phyloP scores from a whole-genome alignment of 352 stramenopile genomes.

The Globisporangium cederbergense region DNA sequence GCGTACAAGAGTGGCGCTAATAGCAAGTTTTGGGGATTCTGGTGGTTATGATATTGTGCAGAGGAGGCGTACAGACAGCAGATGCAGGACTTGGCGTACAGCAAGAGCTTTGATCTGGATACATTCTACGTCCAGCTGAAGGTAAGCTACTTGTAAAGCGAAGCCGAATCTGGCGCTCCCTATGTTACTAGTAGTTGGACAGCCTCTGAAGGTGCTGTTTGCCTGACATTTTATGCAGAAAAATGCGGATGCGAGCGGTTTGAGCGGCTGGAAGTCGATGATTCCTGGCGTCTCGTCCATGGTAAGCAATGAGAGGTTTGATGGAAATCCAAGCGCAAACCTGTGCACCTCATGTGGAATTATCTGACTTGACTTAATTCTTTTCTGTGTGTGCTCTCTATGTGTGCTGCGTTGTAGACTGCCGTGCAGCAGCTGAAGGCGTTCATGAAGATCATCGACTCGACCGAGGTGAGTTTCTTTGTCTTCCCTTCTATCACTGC shows the following conservation, averaged over 20 bases:
- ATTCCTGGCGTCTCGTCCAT: constrained; percentile 75
- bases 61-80: constrained; percentile 76
- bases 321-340: too few species aligned
- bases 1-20: background rate
- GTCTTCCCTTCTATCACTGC: background rate
- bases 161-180: background rate
- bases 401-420: constrained; percentile 32
- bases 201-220: background rate
- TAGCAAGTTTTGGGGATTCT: background rate
- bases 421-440: constrained; percentile 83
- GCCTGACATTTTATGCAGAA: constrained; percentile 34
- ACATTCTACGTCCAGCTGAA: constrained; percentile 70
- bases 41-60: constrained; percentile 16
- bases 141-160: constrained; percentile 23
- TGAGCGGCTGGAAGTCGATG: constrained; percentile 80
- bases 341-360: background rate
- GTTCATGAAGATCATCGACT: constrained; percentile 78
- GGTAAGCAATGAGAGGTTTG: constrained; percentile 26
- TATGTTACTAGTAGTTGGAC: background rate
- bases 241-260: constrained; percentile 65
- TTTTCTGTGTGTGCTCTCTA: too few species aligned
- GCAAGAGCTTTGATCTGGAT: constrained; percentile 68
- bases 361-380: too few species aligned
- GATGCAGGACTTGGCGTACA: constrained; percentile 64
- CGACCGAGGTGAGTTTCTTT: constrained; percentile 48